Evolutionary conservation across 768 basidiomycete genomes (phyloP).

Genomic region (Pholiota conissans): DNA sequence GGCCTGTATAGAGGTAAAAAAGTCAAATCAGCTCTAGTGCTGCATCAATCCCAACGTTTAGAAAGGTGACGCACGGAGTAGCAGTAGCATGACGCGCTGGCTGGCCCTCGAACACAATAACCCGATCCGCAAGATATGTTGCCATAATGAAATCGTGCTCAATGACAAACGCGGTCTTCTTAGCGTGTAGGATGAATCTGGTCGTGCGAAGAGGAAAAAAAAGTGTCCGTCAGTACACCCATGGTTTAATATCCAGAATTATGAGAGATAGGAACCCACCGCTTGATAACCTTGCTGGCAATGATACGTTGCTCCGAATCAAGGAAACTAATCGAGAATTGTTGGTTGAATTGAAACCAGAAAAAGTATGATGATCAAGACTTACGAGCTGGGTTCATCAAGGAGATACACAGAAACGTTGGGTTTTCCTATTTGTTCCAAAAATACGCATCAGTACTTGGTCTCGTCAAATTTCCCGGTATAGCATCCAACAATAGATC

Average conservation of each 20-base stretch:
- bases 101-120: slow-evolving; percentile 87
- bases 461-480: background rate
- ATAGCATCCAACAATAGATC: slow-evolving; percentile 3
- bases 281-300: slow-evolving; percentile 96
- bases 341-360: background rate
- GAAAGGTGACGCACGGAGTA: slow-evolving; percentile 62
- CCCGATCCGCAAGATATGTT: slow-evolving; percentile 96
- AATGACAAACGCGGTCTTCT: slow-evolving; percentile 98
- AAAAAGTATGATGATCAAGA: slow-evolving; percentile 11
- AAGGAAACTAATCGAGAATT: slow-evolving; percentile 68
- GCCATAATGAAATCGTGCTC: slow-evolving; percentile 99
- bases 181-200: slow-evolving; percentile 92
- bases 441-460: background rate
- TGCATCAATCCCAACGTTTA: too few species aligned
- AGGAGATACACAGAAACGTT: slow-evolving; percentile 89
- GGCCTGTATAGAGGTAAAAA: slow-evolving; percentile 54
- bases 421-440: slow-evolving; percentile 52
- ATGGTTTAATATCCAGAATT: slow-evolving; percentile 2
- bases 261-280: slow-evolving; percentile 42
- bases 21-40: background rate
- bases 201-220: too few species aligned
- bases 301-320: slow-evolving; percentile 99
- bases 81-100: slow-evolving; percentile 90
- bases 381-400: slow-evolving; percentile 86
- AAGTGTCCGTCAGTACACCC: background rate